Percentiles rank a stretch among this genome's conserved stretches.
Conservation (phyloP, 805 yeast genomes). For the Yarrowia bubula region DNA sequence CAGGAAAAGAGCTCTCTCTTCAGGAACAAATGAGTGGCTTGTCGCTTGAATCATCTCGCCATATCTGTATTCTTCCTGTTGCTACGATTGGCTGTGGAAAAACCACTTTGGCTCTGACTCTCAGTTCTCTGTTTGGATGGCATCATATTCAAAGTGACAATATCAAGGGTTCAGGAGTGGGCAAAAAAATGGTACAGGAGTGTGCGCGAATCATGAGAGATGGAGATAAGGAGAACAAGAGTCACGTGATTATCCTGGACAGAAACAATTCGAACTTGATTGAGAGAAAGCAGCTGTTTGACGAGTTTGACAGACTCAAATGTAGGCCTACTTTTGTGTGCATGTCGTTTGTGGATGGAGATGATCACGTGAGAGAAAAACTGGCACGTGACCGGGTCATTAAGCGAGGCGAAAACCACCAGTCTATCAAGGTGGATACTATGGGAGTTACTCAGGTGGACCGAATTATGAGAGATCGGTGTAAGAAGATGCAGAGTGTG, state of each 20-base stretch:
- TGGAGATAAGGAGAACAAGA: background rate
- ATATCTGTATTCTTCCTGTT: slow-evolving; percentile 69
- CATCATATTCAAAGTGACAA: slow-evolving; percentile 82
- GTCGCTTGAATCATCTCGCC: background rate
- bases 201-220: slow-evolving; percentile 21
- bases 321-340: slow-evolving; percentile 53
- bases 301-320: slow-evolving; percentile 48
- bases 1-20: slow-evolving; percentile 54
- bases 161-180: slow-evolving; percentile 42
- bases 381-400: slow-evolving; percentile 60
- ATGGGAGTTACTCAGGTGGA: slow-evolving; percentile 52
- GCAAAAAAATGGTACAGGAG: slow-evolving; percentile 24
- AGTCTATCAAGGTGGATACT: slow-evolving; percentile 58
- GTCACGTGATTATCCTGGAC: slow-evolving; percentile 60
- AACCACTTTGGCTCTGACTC: slow-evolving; percentile 71
- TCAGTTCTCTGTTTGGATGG: slow-evolving; percentile 61
- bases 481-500: slow-evolving; percentile 65
- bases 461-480: slow-evolving; percentile 71
- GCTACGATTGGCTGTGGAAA: slow-evolving; percentile 96
- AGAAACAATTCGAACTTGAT: slow-evolving; percentile 73
- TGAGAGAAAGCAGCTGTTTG: slow-evolving; percentile 68
- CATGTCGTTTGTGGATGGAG: slow-evolving; percentile 51
- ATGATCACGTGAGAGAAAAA: slow-evolving; percentile 39
- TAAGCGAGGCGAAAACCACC: slow-evolving; percentile 83
- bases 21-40: slow-evolving; percentile 5